These are phyloP conservation scores for Diversispora eburnea DNA, from an alignment of 192 early-diverging fungal genomes.

Conservation along the genomic window DNA sequence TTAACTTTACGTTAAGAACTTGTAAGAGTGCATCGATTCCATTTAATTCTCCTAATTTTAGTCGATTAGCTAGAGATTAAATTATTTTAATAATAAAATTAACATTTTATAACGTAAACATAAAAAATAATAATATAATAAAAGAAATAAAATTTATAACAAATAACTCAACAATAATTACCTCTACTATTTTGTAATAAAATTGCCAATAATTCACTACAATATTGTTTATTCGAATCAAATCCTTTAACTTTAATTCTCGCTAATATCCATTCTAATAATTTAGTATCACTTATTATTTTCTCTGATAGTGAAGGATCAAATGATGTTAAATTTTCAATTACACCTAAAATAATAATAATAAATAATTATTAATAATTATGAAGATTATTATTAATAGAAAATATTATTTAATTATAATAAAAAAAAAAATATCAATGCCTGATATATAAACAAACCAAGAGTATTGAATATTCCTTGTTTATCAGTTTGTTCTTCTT, in stretches of 20 bases:
- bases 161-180: slow-evolving; percentile 35
- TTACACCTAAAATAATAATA: slow-evolving; percentile 45
- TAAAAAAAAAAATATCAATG: no score
- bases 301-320: slow-evolving; percentile 62
- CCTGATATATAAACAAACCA: slow-evolving; percentile 31
- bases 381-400: neutral
- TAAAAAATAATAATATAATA: neutral
- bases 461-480: slow-evolving; percentile 84
- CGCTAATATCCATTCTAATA: slow-evolving; percentile 74
- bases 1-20: slow-evolving; percentile 50
- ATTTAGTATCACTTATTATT: slow-evolving; percentile 58
- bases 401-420: neutral
- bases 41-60: slow-evolving; percentile 45
- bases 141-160: neutral
- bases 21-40: slow-evolving; percentile 71
- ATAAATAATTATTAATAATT: neutral
- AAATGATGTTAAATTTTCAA: slow-evolving; percentile 84
- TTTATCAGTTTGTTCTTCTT: slow-evolving; percentile 70
- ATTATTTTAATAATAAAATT: no score
- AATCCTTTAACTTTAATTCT: slow-evolving; percentile 60
- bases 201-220: slow-evolving; percentile 81
- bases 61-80: slow-evolving; percentile 37
- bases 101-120: neutral
- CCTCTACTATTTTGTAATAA: slow-evolving; percentile 67
- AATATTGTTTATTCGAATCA: slow-evolving; percentile 85